A percentile compares a stretch with the other conserved stretches of the same genome.
Evolutionary conservation across 208 protist genomes (phyloP).

Genomic region (Leishmania tarentolae): DNA sequence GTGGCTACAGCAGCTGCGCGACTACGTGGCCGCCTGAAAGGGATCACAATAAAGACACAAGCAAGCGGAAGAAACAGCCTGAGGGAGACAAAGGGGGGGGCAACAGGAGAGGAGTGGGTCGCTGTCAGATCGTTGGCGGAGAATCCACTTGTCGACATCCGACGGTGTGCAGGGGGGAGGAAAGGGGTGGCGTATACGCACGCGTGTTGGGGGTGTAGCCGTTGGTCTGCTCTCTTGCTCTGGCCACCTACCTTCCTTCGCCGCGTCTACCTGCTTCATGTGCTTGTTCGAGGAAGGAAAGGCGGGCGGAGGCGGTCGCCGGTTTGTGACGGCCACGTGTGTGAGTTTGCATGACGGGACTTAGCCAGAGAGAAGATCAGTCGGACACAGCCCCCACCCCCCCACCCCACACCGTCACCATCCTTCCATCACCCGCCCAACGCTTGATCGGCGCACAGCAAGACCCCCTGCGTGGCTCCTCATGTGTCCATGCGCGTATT

Average conservation of each 20-base stretch:
- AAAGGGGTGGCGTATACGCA: neutral
- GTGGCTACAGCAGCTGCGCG: constrained; percentile 82
- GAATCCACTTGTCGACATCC: neutral
- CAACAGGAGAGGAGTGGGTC: neutral
- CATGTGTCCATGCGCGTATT: constrained; percentile 13
- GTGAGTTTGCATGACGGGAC: too few relatives aligned
- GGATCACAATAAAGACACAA: neutral
- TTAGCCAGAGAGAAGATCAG: too few relatives aligned
- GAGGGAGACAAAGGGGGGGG: neutral
- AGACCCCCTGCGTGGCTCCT: neutral
- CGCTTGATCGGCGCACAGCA: too few relatives aligned
- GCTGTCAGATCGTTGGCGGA: neutral
- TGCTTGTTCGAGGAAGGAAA: neutral
- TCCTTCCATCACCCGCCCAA: neutral
- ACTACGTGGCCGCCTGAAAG: constrained; percentile 79
- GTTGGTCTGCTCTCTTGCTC: neutral
- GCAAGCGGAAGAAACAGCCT: neutral
- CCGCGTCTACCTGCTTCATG: too few relatives aligned
- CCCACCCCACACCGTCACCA: too few relatives aligned
- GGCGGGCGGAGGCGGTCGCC: neutral
- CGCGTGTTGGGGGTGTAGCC: neutral
- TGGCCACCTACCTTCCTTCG: neutral
- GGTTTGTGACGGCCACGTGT: too few relatives aligned
- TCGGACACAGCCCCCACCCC: too few relatives aligned
- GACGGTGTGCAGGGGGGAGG: too few relatives aligned